Evolutionary conservation across 2,329 filamentous ascomycete genomes (phyloP), one percentile per base, ranked within the genome.

Genomic region (Eurotiales sp.): DNA sequence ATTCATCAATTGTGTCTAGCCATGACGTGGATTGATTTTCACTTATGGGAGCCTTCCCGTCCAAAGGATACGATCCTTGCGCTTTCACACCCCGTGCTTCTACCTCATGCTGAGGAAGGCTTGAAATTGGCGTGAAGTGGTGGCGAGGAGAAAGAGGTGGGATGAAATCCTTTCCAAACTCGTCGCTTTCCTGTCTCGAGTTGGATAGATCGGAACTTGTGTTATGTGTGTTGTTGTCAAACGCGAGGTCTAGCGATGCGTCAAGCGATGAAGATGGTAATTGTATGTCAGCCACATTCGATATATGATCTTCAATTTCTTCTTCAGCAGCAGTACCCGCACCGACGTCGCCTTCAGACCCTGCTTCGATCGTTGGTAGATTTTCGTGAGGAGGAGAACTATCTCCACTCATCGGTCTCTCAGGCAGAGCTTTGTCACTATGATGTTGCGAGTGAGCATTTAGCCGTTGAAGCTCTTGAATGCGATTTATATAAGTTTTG

Each of bases 1-100:
- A 96, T 61, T 96, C 91, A 65, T 95, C 88, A 51, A 95, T 93
- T 1, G 90, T 92, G 64, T 96, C 89, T n/a, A 96, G 72, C 91
- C 91, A 96, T 1, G 90, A 95, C 47, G 87, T 90, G 4, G 88
- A 89, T 64, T 90, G 88, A 55, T n/a, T n/a, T n/a, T 88, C 92
- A 78, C 21, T 82, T 84, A 54, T 82, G 72, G 19, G 68, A 27
- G 11, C 22, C 25, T 45, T 41, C n/a, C 46, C 47, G n/a, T 51
- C 42, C n/a, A 40, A 40, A 7, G 21, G 11, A 39, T 30, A 7
- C 21, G 41, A 49, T 32, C 30, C 25, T 15, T 39, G 25, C 22
- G 29, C 15, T 22, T 47, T 43, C 15, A 46, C 49, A 19, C 40
- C 41, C 25, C 23, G 39, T 19, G 12, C 27, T 36, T 43, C 47